Evolutionary conservation across 2,329 filamentous ascomycete genomes (phyloP), one percentile per base, ranked within the genome.

Genomic region (Scleromitrula shiraiana): DNA sequence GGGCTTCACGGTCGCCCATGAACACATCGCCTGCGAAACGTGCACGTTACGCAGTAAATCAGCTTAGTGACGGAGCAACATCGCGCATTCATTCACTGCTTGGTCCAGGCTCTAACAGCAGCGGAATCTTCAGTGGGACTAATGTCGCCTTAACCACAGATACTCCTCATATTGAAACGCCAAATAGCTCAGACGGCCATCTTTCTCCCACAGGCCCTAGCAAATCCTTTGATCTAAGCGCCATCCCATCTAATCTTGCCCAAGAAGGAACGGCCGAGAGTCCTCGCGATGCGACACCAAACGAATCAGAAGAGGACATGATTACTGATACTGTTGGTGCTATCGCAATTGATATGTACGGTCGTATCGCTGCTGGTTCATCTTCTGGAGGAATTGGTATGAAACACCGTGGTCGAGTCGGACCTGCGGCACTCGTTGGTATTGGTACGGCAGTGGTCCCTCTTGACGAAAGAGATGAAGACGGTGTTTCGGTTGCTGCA

Each of bases 371-470:
- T 4, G 93, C 91, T 4, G 93, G 85, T 14, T 95, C 93, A 2
- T 98, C 93, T 2, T 98, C 94, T 14, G 93, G 93, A 5, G 93
- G 93, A 1, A 98, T 98, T 63, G 91, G 93, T 23, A 96, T 98
- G 91, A 98, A 98, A 64, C 90, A 95, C 65, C 80, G 82, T 51
- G 94, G 93, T 5, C 84, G 93, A 29, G 78, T 95, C 53, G 94
- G 93, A 0, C 93, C 93, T 26, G 94, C 93, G 27, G 93, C 93
- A 17, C 75, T 98, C 14, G 87, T 97, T 12, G 91, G 93, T 7
- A 80, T 97, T 45, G 93, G 93, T 48, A 91, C 89, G 17, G 85
- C 88, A 29, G 84, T 98, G 23, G 78, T 96, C n/a, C 91, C 91
- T 2, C 72, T 74, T 22, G 80, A 89, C 53, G 71, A 77, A 2